These are phyloP conservation scores for Sporopachydermia quercuum DNA, from an alignment of 805 yeast genomes.

Conservation along the genomic window DNA sequence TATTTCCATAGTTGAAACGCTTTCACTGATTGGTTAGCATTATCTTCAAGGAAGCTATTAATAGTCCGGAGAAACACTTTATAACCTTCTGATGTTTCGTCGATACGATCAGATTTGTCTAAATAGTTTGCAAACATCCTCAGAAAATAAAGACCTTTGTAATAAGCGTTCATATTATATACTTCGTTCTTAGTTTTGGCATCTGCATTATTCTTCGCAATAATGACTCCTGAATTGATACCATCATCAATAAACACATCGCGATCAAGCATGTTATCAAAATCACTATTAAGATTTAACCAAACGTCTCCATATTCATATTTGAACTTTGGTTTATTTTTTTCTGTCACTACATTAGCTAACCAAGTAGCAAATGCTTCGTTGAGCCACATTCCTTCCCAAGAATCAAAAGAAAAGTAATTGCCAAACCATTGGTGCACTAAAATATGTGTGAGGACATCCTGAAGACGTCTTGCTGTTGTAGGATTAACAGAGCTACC, in stretches of 20 bases:
- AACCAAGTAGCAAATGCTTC: conserved; percentile 70
- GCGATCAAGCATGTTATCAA: conserved; percentile 22
- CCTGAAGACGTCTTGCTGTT: conserved; percentile 21
- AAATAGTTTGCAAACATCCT: conserved; percentile 36
- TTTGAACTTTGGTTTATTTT: conserved; percentile 14
- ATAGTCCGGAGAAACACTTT: conserved; percentile 20
- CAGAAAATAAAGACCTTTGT: conserved; percentile 42
- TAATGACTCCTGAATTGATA: conserved; percentile 19
- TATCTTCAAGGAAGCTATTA: conserved; percentile 22
- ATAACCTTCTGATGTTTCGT: conserved; percentile 11
- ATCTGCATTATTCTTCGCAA: conserved; percentile 21
- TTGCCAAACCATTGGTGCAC: conserved; percentile 78
- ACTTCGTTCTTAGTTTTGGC: conserved; percentile 29
- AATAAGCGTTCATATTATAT: conserved; percentile 36
- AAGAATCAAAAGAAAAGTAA: conserved; percentile 46
- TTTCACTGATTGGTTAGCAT: conserved; percentile 26
- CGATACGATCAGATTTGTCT: conserved; percentile 17
- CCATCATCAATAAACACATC: conserved; percentile 17
- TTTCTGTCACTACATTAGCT: conserved; percentile 20
- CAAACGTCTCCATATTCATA: conserved; percentile 18
- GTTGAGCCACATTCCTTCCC: conserved; percentile 60
- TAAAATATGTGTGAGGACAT: conserved; percentile 49
- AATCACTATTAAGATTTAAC: conserved; percentile 17
- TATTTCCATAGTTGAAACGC: conserved; percentile 39
- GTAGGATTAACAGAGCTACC: conserved; percentile 20